Evolutionary conservation across 805 yeast species (phyloP).

Genomic region (Yarrowia porcina): DNA sequence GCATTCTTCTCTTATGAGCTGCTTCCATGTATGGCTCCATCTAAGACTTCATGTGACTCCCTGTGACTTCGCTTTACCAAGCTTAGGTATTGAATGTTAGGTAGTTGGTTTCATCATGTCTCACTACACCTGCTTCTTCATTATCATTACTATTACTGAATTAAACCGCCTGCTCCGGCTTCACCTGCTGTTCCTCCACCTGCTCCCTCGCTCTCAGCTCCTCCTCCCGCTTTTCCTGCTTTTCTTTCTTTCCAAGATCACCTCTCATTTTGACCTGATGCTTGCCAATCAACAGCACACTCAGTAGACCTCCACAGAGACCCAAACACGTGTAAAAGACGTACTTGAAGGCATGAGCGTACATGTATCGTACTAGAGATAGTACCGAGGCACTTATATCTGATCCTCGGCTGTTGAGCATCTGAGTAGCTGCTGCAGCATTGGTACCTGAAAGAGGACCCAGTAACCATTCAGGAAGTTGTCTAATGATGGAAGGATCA

Average conservation of each 20-base stretch:
- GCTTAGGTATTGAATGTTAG: no score
- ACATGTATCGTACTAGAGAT: conserved; percentile 16
- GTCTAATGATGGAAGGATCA: neutral
- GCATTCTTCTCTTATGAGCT: no score
- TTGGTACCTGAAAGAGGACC: conserved; percentile 9
- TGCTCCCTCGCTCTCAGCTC: neutral
- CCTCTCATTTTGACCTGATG: conserved; percentile 26
- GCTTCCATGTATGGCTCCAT: no score
- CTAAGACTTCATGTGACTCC: no score
- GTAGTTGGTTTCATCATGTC: no score
- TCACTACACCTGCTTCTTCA: neutral
- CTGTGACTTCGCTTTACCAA: no score
- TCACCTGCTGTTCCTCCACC: neutral
- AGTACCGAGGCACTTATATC: neutral
- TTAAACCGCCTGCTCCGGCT: neutral
- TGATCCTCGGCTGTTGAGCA: neutral
- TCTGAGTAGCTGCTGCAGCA: conserved; percentile 24
- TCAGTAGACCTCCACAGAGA: conserved; percentile 2
- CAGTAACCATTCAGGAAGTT: conserved; percentile 9
- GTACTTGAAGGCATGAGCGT: conserved; percentile 17
- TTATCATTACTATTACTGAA: neutral
- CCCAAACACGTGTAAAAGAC: conserved; percentile 21
- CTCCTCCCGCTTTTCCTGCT: neutral
- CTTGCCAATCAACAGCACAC: conserved; percentile 21
- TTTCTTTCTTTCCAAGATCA: conserved; percentile 11